Percentiles rank a stretch among this genome's conserved stretches.
These are phyloP conservation scores for Oxytropis ochrocephala DNA, from an alignment of 306 rosid genomes.

Conservation along the genomic window DNA sequence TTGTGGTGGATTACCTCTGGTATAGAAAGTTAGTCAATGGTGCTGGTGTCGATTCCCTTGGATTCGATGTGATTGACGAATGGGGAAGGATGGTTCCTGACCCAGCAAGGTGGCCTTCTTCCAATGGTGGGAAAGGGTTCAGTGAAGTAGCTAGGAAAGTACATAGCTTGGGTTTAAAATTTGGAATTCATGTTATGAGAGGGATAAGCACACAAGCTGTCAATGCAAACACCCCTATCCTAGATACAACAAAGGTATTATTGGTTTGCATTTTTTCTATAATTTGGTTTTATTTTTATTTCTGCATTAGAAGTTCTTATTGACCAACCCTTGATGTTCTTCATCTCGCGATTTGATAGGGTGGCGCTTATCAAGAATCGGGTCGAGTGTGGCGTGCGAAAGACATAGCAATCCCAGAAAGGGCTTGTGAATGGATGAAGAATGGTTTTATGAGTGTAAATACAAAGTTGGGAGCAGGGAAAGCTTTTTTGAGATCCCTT, in stretches of 20 bases:
- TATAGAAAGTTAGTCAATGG: constrained; percentile 77
- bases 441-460: constrained; percentile 94
- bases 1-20: constrained; percentile 96
- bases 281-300: no score
- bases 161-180: constrained; percentile 78
- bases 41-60: constrained; percentile 62
- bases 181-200: constrained; percentile 97
- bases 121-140: constrained; percentile 70
- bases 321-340: constrained; percentile 2
- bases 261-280: constrained; percentile 4
- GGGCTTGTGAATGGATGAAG: constrained; percentile 84
- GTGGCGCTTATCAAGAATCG: constrained; percentile 50
- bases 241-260: constrained; percentile 63
- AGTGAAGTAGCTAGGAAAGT: constrained; percentile 61
- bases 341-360: constrained; percentile 39
- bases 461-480: constrained; percentile 71
- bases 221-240: constrained; percentile 84
- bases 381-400: constrained; percentile 75
- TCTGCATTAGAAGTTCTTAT: neutral
- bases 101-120: constrained; percentile 92
- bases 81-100: constrained; percentile 96
- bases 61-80: constrained; percentile 82
- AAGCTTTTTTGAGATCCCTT: constrained; percentile 81
- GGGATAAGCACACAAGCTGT: constrained; percentile 97
- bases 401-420: constrained; percentile 69